Evolutionary conservation across 2,329 filamentous ascomycete genomes (phyloP).

Genomic region (Emergomyces africanus): DNA sequence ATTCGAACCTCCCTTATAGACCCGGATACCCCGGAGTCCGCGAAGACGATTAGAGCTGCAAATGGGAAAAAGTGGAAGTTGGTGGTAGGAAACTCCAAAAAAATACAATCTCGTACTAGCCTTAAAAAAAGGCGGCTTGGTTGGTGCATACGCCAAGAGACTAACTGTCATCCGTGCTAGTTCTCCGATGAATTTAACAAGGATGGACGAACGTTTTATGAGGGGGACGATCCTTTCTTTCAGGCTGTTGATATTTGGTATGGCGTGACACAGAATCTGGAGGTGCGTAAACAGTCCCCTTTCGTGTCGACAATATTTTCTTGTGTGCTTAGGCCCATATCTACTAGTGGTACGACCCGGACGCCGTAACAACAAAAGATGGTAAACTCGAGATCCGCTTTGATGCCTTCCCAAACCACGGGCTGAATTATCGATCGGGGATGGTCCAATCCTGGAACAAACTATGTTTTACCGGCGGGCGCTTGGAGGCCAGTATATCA

Average conservation of each 20-base stretch:
- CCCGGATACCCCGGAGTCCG: constrained; percentile 51
- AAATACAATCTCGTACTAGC: not conserved
- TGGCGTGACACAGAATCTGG: constrained; percentile 55
- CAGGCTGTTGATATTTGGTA: constrained; percentile 60
- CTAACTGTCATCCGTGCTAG: constrained; percentile 17
- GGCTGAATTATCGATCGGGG: constrained; percentile 55
- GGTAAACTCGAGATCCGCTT: constrained; percentile 53
- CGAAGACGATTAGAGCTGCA: constrained; percentile 41
- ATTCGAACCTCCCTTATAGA: constrained; percentile 51
- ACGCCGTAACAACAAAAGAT: constrained; percentile 49
- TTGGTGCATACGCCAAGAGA: not conserved
- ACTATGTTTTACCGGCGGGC: constrained; percentile 58
- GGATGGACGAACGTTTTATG: constrained; percentile 55
- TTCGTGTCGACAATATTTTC: too few relatives aligned
- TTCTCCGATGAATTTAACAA: constrained; percentile 63
- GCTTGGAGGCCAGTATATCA: constrained; percentile 57
- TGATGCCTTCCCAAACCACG: constrained; percentile 52
- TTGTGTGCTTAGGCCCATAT: not conserved
- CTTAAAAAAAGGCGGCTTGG: not conserved
- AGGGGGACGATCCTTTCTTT: constrained; percentile 57
- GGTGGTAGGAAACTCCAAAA: constrained; percentile 35
- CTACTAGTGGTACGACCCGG: constrained; percentile 56
- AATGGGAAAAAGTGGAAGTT: constrained; percentile 51
- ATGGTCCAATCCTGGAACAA: constrained; percentile 67
- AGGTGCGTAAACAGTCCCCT: constrained; percentile 36